These are phyloP conservation scores for Brasilioporus rufonigricans DNA, from an alignment of 768 basidiomycete genomes.

Conservation along the genomic window DNA sequence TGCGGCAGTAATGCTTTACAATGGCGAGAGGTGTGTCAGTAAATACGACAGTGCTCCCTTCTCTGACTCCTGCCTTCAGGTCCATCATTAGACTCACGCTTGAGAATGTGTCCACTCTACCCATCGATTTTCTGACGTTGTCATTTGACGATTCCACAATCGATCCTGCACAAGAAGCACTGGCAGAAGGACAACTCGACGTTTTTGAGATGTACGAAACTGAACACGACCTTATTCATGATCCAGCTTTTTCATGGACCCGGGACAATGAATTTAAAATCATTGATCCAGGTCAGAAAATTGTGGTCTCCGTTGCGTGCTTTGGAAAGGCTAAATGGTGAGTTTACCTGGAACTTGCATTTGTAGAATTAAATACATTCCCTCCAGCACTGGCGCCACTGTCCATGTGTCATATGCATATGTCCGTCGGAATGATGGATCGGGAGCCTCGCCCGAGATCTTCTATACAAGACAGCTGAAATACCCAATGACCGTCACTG, in stretches of 20 bases:
- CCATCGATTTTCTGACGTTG: constrained; percentile 82
- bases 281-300: constrained; percentile 69
- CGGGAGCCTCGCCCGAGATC: constrained; percentile 39
- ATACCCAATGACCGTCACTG: constrained; percentile 89
- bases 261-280: constrained; percentile 39
- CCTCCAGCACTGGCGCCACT: constrained; percentile 65
- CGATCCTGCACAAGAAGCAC: constrained; percentile 65
- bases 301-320: constrained; percentile 68
- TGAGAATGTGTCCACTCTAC: constrained; percentile 83
- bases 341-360: constrained; percentile 28
- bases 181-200: constrained; percentile 77
- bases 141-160: constrained; percentile 92
- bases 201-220: constrained; percentile 90
- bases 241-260: constrained; percentile 80
- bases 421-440: constrained; percentile 44
- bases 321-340: constrained; percentile 93
- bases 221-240: constrained; percentile 73
- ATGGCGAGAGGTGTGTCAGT: constrained; percentile 79
- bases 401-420: constrained; percentile 84
- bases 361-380: neutral
- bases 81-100: constrained; percentile 81
- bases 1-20: constrained; percentile 91
- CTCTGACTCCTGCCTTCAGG: constrained; percentile 39
- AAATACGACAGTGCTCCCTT: neutral
- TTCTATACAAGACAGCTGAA: constrained; percentile 88